Evolutionary conservation across 1,284 basidiomycete genomes (phyloP).

Genomic region (Meripilus lineatus): DNA sequence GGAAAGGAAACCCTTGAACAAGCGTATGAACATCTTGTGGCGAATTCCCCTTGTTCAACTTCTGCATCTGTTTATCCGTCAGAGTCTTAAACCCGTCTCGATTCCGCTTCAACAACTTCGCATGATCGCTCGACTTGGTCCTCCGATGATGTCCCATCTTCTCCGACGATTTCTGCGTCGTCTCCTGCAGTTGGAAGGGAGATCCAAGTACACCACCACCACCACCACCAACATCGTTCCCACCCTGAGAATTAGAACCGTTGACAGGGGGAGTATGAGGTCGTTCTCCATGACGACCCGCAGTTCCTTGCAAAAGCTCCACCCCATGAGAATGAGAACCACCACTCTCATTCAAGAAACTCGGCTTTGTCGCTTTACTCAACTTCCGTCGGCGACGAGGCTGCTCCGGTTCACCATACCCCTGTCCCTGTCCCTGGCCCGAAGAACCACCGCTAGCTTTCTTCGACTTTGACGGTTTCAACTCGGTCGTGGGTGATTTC

Average conservation of each 20-base stretch:
- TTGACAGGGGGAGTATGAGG: neutral
- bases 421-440: no score
- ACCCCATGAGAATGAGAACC: conserved; percentile 13
- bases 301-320: conserved; percentile 8
- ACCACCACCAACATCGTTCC: no score
- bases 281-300: conserved; percentile 2
- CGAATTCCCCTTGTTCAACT: conserved; percentile 14
- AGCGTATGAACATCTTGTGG: conserved; percentile 1
- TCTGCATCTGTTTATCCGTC: conserved; percentile 28
- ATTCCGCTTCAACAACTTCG: conserved; percentile 16
- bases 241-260: no score
- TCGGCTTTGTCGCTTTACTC: conserved; percentile 22
- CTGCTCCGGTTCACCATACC: neutral
- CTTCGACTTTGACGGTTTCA: neutral
- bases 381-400: conserved; percentile 13
- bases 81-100: conserved; percentile 21
- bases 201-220: conserved; percentile 12
- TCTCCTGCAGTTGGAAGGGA: conserved; percentile 14
- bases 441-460: no score
- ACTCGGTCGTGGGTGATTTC: neutral
- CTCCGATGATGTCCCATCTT: neutral
- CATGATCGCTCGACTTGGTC: conserved; percentile 9
- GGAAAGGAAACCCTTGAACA: neutral
- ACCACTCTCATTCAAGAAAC: no score
- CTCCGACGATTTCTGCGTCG: conserved; percentile 4